These are phyloP conservation scores for Aspergillus homomorphus DNA, from an alignment of 495 filamentous ascomycete genomes.

Conservation along the genomic window DNA sequence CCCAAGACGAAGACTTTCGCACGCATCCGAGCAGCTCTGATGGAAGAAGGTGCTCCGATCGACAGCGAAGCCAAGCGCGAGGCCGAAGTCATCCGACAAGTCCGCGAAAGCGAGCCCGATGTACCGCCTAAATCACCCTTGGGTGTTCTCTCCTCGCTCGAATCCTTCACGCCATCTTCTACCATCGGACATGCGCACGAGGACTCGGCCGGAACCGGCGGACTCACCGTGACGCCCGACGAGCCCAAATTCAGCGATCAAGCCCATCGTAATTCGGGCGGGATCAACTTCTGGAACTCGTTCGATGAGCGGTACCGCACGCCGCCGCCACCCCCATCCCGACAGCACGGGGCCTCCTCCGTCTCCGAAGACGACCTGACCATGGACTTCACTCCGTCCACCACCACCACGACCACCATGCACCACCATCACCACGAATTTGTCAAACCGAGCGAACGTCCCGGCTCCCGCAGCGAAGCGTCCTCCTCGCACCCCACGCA, in stretches of 20 bases:
- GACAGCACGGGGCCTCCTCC: constrained; percentile 51
- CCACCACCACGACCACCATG: constrained; percentile 40
- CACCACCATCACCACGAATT: constrained; percentile 27
- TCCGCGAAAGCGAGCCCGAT: constrained; percentile 67
- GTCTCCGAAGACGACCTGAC: constrained; percentile 69
- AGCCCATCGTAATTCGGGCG: constrained; percentile 65
- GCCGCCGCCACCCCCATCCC: constrained; percentile 61
- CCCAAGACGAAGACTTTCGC: constrained; percentile 96
- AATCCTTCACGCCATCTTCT: constrained; percentile 47
- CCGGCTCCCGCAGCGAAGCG: constrained; percentile 39
- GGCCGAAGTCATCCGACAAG: constrained; percentile 91
- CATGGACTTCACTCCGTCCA: constrained; percentile 71
- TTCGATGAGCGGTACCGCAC: constrained; percentile 63
- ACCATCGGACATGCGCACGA: constrained; percentile 48
- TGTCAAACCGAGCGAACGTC: constrained; percentile 30
- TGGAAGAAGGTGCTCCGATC: constrained; percentile 81
- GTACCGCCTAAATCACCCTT: constrained; percentile 40
- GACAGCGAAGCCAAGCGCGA: constrained; percentile 88
- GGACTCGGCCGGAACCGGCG: constrained; percentile 57
- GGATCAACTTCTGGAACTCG: constrained; percentile 75
- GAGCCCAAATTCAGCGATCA: constrained; percentile 70
- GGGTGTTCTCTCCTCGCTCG: constrained; percentile 36
- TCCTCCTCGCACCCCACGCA: constrained; percentile 47
- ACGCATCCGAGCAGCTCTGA: constrained; percentile 81
- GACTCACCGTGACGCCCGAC: constrained; percentile 38